These are phyloP conservation scores for Alternaria postmessia DNA, from an alignment of 2,329 filamentous ascomycete species.

Conservation along the genomic window DNA sequence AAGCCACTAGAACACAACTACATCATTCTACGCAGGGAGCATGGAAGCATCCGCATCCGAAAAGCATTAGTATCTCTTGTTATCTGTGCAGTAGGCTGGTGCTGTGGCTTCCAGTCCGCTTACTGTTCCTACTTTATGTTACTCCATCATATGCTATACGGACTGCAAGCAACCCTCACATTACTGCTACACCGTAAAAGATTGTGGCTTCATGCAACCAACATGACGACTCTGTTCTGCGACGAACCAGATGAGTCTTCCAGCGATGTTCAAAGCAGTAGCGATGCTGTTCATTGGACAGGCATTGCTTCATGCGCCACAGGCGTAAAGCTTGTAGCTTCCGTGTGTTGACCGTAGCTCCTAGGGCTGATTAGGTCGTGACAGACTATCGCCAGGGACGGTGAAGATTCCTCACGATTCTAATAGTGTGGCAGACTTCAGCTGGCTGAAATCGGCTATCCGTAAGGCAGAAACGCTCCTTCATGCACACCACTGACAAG, in stretches of 20 bases:
- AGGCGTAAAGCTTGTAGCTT: neutral
- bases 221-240: neutral
- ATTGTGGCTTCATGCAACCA: neutral
- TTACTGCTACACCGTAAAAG: slow-evolving; percentile 4
- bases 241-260: neutral
- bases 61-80: neutral
- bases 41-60: neutral
- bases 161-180: neutral
- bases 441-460: neutral
- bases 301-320: neutral
- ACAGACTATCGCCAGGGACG: neutral
- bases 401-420: neutral
- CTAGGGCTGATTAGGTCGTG: neutral
- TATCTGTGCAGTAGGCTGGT: neutral
- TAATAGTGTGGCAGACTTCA: neutral
- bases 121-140: neutral
- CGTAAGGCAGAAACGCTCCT: neutral
- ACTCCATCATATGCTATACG: neutral
- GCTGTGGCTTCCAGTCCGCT: neutral
- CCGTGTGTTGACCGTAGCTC: neutral
- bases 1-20: slow-evolving; percentile 7
- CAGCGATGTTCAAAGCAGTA: neutral
- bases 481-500: neutral
- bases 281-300: neutral
- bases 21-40: neutral